Evolutionary conservation across 176 grass and related monocot species (phyloP), one percentile per base, ranked within the genome.

Genomic region (Aegilops speltoides): DNA sequence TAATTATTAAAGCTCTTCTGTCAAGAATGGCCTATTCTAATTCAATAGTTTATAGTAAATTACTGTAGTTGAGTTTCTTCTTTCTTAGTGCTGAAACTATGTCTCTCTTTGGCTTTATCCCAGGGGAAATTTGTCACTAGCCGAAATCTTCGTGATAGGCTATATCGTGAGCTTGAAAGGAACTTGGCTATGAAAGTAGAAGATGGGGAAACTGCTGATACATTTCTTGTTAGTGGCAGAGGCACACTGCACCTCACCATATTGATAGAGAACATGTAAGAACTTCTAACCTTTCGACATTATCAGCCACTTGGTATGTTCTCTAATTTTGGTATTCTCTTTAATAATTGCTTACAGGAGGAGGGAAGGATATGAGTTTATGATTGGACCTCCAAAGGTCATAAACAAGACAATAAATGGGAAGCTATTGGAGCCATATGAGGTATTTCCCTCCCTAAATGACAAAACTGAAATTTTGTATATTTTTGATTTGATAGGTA

Each of bases 121-220:
- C 86, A 98, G 96, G 96, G 96, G 8, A 96, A 98, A 91, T 96
- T 90, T 32, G 96, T 98, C 34, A 98, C 96, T 36, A 98, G 93
- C 85, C 92, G 93, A 54, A 98, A 98, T 79, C 93, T 98, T 78
- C 92, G 93, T 38, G 96, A 98, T 86, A 87, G 93, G 31, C 79
- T 98, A 71, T 96, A 93, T 68, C 92, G 87, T 70, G 96, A 98
- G 59, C 90, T 98, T 78, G 92, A 98, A 81, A 94, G 88, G 79
- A 98, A 98, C 75, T 91, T 98, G 82, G 96, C 96, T 37, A 98
- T 98, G 96, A 96, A 91, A 94, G 93, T 98, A 86, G 93, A 94
- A 86, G 93, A 98, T 24, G 96, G 96, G 48, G 92, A 98, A 76
- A 96, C 96, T 36, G 90, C 96, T 46, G 96, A 98, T 84, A 98